Evolutionary conservation across 768 basidiomycete species (phyloP).

Genomic region (Glaciozyma antarctica): DNA sequence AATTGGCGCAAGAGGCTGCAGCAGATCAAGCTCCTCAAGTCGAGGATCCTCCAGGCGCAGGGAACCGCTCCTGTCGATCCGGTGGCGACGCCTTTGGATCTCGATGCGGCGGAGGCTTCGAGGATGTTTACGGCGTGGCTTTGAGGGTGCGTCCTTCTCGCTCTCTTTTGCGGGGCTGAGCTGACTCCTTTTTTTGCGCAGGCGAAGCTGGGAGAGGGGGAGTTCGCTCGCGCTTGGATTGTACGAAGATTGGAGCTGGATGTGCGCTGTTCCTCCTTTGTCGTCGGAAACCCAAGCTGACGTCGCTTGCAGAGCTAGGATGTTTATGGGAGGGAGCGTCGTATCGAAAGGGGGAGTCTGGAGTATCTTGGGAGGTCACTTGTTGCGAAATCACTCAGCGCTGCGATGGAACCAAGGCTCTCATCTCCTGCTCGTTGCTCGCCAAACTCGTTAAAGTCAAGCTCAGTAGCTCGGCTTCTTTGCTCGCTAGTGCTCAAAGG

Average conservation of each 20-base stretch:
- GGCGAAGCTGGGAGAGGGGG: too few species aligned
- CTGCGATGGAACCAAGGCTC: neutral
- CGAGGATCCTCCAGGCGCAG: constrained; percentile 5
- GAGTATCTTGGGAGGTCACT: neutral
- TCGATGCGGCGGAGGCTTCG: constrained; percentile 23
- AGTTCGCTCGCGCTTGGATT: too few species aligned
- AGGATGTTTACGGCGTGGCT: constrained; percentile 24
- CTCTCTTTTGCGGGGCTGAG: neutral
- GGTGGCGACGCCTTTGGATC: constrained; percentile 6
- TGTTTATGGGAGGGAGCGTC: too few species aligned
- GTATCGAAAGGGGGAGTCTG: neutral
- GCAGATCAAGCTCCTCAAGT: constrained; percentile 26
- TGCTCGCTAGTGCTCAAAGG: neutral
- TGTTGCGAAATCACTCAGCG: neutral
- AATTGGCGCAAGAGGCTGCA: constrained; percentile 31
- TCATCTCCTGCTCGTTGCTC: neutral
- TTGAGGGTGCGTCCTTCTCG: neutral
- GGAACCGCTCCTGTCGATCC: neutral
- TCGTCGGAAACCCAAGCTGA: too few species aligned
- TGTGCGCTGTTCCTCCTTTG: too few species aligned
- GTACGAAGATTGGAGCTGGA: too few species aligned
- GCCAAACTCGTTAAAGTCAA: neutral
- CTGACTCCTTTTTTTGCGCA: too few species aligned
- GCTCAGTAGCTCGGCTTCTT: neutral
- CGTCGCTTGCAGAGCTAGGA: too few species aligned